These are phyloP conservation scores for Pythium volutum DNA, from an alignment of 352 stramenopile genomes.

Conservation along the genomic window DNA sequence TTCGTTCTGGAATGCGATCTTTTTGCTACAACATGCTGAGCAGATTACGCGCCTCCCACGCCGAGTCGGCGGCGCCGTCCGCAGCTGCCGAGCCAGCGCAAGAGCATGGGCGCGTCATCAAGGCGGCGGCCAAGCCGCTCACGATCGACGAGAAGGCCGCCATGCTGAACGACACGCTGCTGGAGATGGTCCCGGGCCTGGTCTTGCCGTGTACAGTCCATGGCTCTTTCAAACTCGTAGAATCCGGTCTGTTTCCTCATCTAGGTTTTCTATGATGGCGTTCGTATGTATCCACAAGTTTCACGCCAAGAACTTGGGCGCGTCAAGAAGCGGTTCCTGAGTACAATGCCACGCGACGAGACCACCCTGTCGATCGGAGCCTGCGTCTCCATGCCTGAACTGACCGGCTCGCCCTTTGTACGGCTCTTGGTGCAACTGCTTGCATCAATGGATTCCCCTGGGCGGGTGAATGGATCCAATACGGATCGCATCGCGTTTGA, in stretches of 20 bases:
- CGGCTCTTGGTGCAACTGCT: constrained; percentile 20
- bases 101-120: neutral
- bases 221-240: neutral
- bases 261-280: neutral
- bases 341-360: constrained; percentile 21
- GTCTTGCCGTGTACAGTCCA: constrained; percentile 32
- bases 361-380: neutral
- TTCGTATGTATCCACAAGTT: constrained; percentile 21
- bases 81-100: neutral
- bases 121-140: constrained; percentile 6
- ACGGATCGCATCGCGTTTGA: constrained; percentile 19
- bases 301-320: constrained; percentile 38
- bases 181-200: constrained; percentile 8
- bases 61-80: neutral
- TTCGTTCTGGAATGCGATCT: neutral
- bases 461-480: neutral
- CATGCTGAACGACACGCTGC: constrained; percentile 5
- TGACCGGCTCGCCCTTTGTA: constrained; percentile 27
- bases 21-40: neutral
- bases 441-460: neutral
- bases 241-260: neutral
- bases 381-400: constrained; percentile 31
- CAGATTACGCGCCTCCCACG: neutral
- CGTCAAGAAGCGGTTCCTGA: constrained; percentile 42
- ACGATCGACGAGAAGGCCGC: constrained; percentile 16